These are phyloP conservation scores for Polytrichum formosum DNA, from an alignment of 225 moss, liverwort and hornwort genomes.

Conservation along the genomic window DNA sequence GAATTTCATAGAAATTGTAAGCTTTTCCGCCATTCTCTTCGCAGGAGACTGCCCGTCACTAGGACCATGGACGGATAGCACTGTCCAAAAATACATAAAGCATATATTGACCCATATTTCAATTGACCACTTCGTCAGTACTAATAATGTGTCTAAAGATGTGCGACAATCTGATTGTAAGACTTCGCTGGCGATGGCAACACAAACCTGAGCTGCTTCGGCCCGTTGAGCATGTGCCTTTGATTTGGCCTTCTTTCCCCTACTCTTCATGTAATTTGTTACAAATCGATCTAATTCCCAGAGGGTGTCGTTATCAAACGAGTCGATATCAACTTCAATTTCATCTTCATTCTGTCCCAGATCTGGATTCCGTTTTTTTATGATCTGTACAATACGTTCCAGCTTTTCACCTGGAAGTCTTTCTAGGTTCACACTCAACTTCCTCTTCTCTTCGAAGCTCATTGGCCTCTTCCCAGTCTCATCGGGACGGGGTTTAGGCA, in stretches of 20 bases:
- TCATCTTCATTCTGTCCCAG: conserved; percentile 32
- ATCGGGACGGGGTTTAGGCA: conserved; percentile 34
- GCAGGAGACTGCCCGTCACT: too few species aligned
- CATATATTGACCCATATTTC: neutral
- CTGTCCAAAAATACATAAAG: neutral
- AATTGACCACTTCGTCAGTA: too few species aligned
- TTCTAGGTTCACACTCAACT: conserved; percentile 34
- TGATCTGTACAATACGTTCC: conserved; percentile 42
- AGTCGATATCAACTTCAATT: conserved; percentile 46
- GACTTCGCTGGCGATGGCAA: neutral
- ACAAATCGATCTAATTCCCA: conserved; percentile 55
- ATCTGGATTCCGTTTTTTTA: conserved; percentile 40
- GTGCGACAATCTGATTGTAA: too few species aligned
- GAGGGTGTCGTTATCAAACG: conserved; percentile 42
- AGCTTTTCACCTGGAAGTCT: conserved; percentile 42
- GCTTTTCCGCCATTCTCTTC: too few species aligned
- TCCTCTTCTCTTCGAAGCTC: conserved; percentile 39
- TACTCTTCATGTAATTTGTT: conserved; percentile 48
- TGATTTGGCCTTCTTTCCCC: conserved; percentile 28
- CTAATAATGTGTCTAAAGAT: too few species aligned
- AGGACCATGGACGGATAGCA: too few species aligned
- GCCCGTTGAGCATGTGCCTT: conserved; percentile 11
- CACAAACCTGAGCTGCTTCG: conserved; percentile 16
- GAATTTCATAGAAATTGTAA: too few species aligned
- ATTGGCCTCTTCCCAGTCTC: conserved; percentile 32